Base-by-base conservation (phyloP, 169 alveolate genomes). In the Eimeria brunetti region DNA sequence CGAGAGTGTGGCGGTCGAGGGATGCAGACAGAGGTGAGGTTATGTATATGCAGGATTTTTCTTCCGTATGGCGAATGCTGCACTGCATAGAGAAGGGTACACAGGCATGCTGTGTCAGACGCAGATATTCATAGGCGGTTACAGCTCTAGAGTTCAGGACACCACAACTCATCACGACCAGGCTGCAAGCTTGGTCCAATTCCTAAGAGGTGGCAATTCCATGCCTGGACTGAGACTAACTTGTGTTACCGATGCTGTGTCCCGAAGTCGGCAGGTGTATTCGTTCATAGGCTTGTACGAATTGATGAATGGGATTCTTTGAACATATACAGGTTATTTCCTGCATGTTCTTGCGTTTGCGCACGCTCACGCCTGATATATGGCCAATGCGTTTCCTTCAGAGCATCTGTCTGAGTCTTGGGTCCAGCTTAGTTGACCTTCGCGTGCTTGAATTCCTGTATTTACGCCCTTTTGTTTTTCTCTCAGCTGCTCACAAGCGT, bases 1-100 rank as follows among this genome's bases (percentile, higher is more conserved):
- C 36, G 30, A 18, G 91, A 12, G 36, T 85, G 91, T 53, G 91
- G 60, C 18, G 91, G 91, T 60, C 38, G 78, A 36, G 91, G 91
- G 62, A 53, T 85, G 91, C 62, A 60, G 41, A 85, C 91, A 41
- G 91, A 85, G 60, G 91, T 85, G 78, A 85, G 91, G 18, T 56
- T 76, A 33, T 14, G 9, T 41, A 24, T 51, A 46, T 51, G 22
- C 44, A 67, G 3, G n/a, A 69, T 41, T 41, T 4, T 4, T 41
- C 60, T 53, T 64, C 76, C n/a, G 76, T 38, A n/a, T 30, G 8
- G 20, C 2, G 71, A 0, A 33, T n/a, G 16, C 51, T 71, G 49
- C 27, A 71, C 22, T 2, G 81, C 46, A 36, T 60, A 60, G 69
- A 24, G 8, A 73, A 30, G 16, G 36, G 51, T 38, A 24, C 24